phyloP scores from a whole-genome alignment of 208 protist genomes.

The Leishmania martiniquensis region DNA sequence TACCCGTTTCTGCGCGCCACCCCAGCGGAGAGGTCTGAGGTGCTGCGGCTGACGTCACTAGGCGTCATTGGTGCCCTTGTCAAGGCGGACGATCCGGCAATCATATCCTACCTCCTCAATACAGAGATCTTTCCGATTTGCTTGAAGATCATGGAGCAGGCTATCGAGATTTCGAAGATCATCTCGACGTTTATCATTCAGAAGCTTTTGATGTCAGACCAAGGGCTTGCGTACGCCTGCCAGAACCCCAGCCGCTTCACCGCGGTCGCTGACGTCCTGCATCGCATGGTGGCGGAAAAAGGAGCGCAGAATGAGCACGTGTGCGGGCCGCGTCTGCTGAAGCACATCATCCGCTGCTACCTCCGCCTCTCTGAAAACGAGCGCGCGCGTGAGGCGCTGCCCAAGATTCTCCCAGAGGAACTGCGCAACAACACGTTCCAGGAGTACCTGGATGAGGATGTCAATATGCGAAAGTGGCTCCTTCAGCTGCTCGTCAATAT shows the following conservation, averaged over 20 bases:
- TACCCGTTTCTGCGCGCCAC: slow-evolving; percentile 99
- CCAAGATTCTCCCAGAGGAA: slow-evolving; percentile 76
- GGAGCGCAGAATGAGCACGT: slow-evolving; percentile 40
- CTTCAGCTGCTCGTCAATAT: slow-evolving; percentile 88
- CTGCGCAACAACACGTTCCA: slow-evolving; percentile 88
- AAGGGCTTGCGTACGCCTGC: slow-evolving; percentile 98
- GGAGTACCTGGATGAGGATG: slow-evolving; percentile 66
- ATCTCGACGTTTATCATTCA: slow-evolving; percentile 99
- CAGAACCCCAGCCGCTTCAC: slow-evolving; percentile 96
- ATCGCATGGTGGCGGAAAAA: slow-evolving; percentile 95
- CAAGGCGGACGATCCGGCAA: slow-evolving; percentile 88
- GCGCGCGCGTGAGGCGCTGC: slow-evolving; percentile 77
- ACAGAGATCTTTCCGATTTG: slow-evolving; percentile 99
- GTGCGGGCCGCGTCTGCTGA: slow-evolving; percentile 95
- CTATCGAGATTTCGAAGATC: slow-evolving; percentile 97
- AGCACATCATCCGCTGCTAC: slow-evolving; percentile 99
- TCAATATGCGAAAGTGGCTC: slow-evolving; percentile 76
- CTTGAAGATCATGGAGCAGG: slow-evolving; percentile 98
- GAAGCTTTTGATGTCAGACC: slow-evolving; percentile 98
- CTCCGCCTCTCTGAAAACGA: slow-evolving; percentile 96
- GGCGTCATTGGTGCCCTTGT: slow-evolving; percentile 99
- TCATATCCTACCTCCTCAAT: slow-evolving; percentile 97
- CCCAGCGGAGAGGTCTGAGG: slow-evolving; percentile 95
- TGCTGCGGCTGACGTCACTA: slow-evolving; percentile 97
- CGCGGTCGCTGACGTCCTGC: slow-evolving; percentile 95